Percentiles rank a stretch among this genome's conserved stretches.
phyloP scores from a whole-genome alignment of 1,139 yeast species.

The Diutina rugosa region DNA sequence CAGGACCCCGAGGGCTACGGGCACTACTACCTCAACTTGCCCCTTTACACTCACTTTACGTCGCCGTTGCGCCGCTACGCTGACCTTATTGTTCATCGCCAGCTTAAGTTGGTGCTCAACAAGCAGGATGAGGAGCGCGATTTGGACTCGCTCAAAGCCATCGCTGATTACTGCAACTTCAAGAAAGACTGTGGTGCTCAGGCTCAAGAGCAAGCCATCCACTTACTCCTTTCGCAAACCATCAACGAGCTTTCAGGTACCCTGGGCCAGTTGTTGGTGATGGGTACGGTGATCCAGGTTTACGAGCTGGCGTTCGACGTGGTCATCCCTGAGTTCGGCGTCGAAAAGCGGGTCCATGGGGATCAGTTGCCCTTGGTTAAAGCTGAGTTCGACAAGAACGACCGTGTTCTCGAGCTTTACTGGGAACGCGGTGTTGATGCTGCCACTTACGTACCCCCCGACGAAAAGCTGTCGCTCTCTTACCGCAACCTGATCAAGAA shows the following conservation, averaged over 20 bases:
- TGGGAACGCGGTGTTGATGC: constrained; percentile 92
- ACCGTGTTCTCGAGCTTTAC: constrained; percentile 62
- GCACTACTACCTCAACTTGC: constrained; percentile 73
- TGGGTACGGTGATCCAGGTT: constrained; percentile 84
- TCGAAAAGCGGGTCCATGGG: constrained; percentile 95
- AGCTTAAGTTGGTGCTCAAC: constrained; percentile 55
- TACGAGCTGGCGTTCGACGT: constrained; percentile 96
- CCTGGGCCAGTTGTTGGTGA: constrained; percentile 71
- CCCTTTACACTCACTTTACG: constrained; percentile 87
- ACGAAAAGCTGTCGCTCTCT: constrained; percentile 66
- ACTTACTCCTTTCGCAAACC: constrained; percentile 70
- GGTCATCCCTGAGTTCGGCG: constrained; percentile 86
- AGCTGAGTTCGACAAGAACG: constrained; percentile 76
- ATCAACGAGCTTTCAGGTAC: constrained; percentile 66
- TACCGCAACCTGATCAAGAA: constrained; percentile 70
- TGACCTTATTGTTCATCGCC: constrained; percentile 87
- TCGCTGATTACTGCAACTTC: constrained; percentile 88
- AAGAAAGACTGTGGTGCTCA: constrained; percentile 88
- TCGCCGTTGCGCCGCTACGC: constrained; percentile 88
- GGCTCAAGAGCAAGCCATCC: constrained; percentile 94
- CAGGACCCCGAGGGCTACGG: constrained; percentile 68
- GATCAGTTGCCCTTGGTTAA: constrained; percentile 88
- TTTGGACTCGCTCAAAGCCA: constrained; percentile 60
- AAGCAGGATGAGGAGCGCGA: constrained; percentile 27
- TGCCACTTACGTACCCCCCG: constrained; percentile 83